These are phyloP conservation scores for Tagetes patula DNA, from an alignment of 129 eudicot genomes.

Conservation along the genomic window DNA sequence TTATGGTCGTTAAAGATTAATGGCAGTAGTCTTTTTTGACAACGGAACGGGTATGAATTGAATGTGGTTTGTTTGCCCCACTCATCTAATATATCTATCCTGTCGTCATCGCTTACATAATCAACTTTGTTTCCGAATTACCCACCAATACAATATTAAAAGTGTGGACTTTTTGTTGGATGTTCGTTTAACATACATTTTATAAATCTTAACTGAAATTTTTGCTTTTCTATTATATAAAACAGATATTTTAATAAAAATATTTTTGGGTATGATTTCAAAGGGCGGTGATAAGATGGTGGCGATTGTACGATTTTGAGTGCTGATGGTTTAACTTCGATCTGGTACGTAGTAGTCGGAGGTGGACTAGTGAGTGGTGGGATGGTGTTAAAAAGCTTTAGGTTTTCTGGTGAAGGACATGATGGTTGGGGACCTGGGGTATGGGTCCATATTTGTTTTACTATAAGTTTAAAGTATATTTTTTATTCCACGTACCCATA, in stretches of 20 bases:
- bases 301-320: too few relatives aligned
- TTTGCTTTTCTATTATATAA: neutral
- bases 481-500: too few relatives aligned
- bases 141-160: neutral
- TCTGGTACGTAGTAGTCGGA: too few relatives aligned
- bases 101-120: conserved; percentile 44
- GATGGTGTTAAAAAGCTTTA: too few relatives aligned
- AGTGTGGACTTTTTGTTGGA: neutral
- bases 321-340: too few relatives aligned
- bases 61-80: neutral
- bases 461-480: too few relatives aligned
- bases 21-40: neutral
- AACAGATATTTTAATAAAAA: neutral
- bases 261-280: too few relatives aligned
- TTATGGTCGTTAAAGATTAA: neutral
- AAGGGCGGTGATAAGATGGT: too few relatives aligned
- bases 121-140: neutral
- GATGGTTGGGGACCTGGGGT: too few relatives aligned
- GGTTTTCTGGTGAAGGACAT: too few relatives aligned
- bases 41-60: neutral
- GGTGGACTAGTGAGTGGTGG: too few relatives aligned
- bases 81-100: neutral
- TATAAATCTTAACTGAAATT: neutral
- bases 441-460: too few relatives aligned
- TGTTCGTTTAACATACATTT: neutral